Conservation (phyloP, 179 eudicot species). For the Beta corolliflora region DNA sequence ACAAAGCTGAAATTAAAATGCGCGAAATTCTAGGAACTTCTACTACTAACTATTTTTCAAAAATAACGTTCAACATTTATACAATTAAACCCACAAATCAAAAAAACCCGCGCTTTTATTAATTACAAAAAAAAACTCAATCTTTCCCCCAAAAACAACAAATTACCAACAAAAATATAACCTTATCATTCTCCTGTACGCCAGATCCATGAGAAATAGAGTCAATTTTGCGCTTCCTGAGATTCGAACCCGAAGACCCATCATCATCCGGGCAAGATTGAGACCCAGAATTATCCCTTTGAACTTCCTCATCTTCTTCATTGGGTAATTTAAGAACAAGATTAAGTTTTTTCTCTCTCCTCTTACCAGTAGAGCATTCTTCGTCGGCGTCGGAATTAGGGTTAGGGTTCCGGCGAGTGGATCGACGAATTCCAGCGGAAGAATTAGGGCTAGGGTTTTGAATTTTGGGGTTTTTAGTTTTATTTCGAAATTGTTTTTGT, state of each 20-base stretch:
- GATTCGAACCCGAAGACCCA: constrained; percentile 7
- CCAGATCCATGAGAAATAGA: constrained; percentile 48
- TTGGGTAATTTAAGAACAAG: constrained; percentile 26
- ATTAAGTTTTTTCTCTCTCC: constrained; percentile 32
- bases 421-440: constrained; percentile 33
- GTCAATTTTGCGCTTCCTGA: constrained; percentile 40
- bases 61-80: neutral
- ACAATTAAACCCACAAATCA: constrained; percentile 17
- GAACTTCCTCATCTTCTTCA: neutral
- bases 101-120: constrained; percentile 10
- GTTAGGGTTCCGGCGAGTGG: constrained; percentile 51
- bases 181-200: constrained; percentile 30
- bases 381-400: constrained; percentile 41
- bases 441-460: constrained; percentile 36
- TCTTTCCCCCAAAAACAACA: neutral
- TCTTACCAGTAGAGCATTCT: constrained; percentile 6
- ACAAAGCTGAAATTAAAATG: constrained; percentile 32
- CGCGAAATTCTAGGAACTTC: constrained; percentile 41
- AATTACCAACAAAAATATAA: neutral
- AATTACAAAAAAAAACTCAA: neutral
- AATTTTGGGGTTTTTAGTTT: constrained; percentile 9
- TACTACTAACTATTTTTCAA: constrained; percentile 22
- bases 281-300: constrained; percentile 24
- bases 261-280: constrained; percentile 26
- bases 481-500: constrained; percentile 1